A percentile compares a stretch with the other conserved stretches of the same genome.
Evolutionary conservation across 2,329 filamentous ascomycete genomes (phyloP).

Genomic region (Sporothrix inflata): DNA sequence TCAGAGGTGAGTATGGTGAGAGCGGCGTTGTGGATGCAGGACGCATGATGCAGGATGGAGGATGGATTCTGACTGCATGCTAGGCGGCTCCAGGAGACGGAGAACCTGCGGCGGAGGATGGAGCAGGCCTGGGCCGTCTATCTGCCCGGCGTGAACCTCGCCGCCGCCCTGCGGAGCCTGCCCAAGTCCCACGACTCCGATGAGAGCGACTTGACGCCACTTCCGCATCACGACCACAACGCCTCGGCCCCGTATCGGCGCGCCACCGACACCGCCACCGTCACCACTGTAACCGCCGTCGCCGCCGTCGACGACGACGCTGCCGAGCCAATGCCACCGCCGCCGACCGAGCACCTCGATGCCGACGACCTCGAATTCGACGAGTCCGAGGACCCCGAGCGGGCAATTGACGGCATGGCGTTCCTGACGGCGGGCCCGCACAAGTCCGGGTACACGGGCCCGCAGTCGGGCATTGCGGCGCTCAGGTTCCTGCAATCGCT

Average conservation of each 20-base stretch:
- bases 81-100: constrained; percentile 3
- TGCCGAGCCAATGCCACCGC: not conserved
- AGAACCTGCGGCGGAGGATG: constrained; percentile 8
- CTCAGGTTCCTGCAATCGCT: constrained; percentile 24
- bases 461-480: constrained; percentile 22
- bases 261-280: not conserved
- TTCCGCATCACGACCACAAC: not conserved
- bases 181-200: not conserved
- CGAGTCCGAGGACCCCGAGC: constrained; percentile 20
- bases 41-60: too few relatives aligned
- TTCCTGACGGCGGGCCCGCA: constrained; percentile 15
- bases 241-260: not conserved
- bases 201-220: not conserved
- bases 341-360: constrained; percentile 4
- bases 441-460: constrained; percentile 19
- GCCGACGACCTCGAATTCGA: constrained; percentile 23
- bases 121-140: constrained; percentile 7
- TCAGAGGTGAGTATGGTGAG: not conserved
- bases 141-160: not conserved
- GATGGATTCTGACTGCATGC: too few relatives aligned
- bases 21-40: too few relatives aligned
- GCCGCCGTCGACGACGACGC: not conserved
- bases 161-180: not conserved
- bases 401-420: constrained; percentile 20
- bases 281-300: not conserved